Evolutionary conservation across 257 asterid genomes (phyloP).

Genomic region (Ocimum tenuiflorum): DNA sequence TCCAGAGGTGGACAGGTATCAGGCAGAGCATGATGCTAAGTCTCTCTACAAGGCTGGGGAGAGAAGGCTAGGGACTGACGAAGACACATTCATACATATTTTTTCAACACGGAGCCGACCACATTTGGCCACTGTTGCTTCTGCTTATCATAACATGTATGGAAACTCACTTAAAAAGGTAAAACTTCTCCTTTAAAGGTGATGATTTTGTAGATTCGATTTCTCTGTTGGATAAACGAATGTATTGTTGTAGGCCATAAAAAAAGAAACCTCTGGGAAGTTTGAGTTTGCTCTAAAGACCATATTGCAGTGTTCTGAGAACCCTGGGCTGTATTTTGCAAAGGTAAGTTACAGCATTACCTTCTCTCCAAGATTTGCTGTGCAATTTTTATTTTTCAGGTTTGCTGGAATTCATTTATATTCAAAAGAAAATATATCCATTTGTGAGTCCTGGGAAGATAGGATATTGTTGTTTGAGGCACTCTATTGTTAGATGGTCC

Average conservation of each 20-base stretch:
- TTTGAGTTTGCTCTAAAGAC: constrained; percentile 69
- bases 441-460: not conserved
- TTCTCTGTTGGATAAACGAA: constrained; percentile 1
- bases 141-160: constrained; percentile 57
- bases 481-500: too few species aligned
- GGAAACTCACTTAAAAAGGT: constrained; percentile 71
- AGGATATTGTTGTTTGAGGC: not conserved
- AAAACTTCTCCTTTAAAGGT: not conserved
- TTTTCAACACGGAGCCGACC: constrained; percentile 67
- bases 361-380: not conserved
- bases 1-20: constrained; percentile 66
- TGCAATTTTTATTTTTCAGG: not conserved
- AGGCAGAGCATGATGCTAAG: constrained; percentile 75
- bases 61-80: constrained; percentile 85
- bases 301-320: constrained; percentile 61
- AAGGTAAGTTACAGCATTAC: constrained; percentile 44
- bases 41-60: constrained; percentile 87
- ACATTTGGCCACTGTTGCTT: constrained; percentile 60
- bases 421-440: not conserved
- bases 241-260: constrained; percentile 56
- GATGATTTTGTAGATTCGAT: not conserved
- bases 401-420: not conserved
- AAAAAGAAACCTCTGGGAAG: constrained; percentile 73
- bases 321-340: constrained; percentile 73
- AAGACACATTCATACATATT: constrained; percentile 57